Evolutionary conservation across 2,329 filamentous ascomycete species (phyloP).

Genomic region (Penicillium sp.): DNA sequence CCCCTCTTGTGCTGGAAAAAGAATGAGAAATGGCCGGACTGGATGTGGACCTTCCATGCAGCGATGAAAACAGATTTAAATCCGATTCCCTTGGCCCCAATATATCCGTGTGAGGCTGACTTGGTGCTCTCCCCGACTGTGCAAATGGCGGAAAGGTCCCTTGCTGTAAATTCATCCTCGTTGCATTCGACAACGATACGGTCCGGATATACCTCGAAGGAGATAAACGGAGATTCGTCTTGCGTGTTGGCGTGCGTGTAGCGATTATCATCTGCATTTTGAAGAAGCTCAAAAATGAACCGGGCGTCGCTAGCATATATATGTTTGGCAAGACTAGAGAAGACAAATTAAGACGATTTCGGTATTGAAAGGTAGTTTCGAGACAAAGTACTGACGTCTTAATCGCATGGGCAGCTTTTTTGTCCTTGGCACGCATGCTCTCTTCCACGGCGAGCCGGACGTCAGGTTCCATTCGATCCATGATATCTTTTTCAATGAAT

Average conservation of each 20-base stretch:
- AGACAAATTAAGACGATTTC: not conserved
- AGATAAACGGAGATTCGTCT: slow-evolving; percentile 22
- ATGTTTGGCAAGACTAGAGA: slow-evolving; percentile 21
- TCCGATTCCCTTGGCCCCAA: slow-evolving; percentile 42
- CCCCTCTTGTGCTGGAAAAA: slow-evolving; percentile 38
- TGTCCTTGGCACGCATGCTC: slow-evolving; percentile 10
- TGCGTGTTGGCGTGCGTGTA: slow-evolving; percentile 26
- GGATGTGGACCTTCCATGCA: slow-evolving; percentile 42
- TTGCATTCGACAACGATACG: slow-evolving; percentile 50
- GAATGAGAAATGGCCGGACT: slow-evolving; percentile 46
- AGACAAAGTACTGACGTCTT: slow-evolving; percentile 2
- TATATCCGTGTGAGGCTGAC: slow-evolving; percentile 30
- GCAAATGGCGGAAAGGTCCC: slow-evolving; percentile 45
- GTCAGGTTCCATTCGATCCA: not conserved
- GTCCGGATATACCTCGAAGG: slow-evolving; percentile 22
- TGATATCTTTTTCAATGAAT: slow-evolving; percentile 5
- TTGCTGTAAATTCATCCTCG: slow-evolving; percentile 47
- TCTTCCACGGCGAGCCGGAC: slow-evolving; percentile 6
- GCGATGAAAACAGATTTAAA: slow-evolving; percentile 44
- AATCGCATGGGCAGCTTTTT: slow-evolving; percentile 9
- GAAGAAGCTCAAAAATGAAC: slow-evolving; percentile 41
- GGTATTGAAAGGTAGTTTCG: not conserved
- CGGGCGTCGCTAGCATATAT: slow-evolving; percentile 25
- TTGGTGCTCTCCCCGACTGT: slow-evolving; percentile 43
- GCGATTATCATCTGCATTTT: slow-evolving; percentile 50